phyloP scores from a whole-genome alignment of 148 eudicot species.

The Polygonum maritimum region DNA sequence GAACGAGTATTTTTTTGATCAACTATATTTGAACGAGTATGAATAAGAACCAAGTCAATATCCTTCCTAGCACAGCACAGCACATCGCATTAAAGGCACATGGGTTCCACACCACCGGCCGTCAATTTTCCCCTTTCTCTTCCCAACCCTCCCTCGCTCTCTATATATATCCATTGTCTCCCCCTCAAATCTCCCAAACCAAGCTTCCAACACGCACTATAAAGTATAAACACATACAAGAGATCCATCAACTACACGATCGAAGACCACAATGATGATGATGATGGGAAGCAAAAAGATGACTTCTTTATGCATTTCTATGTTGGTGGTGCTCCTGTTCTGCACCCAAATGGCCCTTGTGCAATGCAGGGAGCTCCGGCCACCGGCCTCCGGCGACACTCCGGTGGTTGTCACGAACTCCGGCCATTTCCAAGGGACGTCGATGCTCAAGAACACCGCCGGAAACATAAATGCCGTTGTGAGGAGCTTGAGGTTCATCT shows the following conservation, averaged over 20 bases:
- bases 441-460: neutral
- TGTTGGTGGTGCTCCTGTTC: neutral
- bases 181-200: neutral
- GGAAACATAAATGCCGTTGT: neutral
- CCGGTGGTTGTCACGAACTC: neutral
- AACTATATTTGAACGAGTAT: too few species aligned
- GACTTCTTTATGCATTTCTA: neutral
- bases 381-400: neutral
- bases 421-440: neutral
- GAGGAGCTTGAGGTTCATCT: constrained; percentile 9
- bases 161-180: neutral
- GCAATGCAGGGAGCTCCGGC: constrained; percentile 3
- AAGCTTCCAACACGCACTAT: neutral
- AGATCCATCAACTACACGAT: neutral
- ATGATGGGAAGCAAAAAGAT: neutral
- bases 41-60: too few species aligned
- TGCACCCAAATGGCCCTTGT: neutral
- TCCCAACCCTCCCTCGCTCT: neutral
- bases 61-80: too few species aligned
- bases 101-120: neutral
- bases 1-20: too few species aligned
- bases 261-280: neutral
- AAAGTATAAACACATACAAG: too few species aligned
- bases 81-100: neutral
- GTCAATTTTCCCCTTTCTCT: neutral